Conservation (phyloP, 495 filamentous ascomycete species). For the Parathielavia appendiculata region DNA sequence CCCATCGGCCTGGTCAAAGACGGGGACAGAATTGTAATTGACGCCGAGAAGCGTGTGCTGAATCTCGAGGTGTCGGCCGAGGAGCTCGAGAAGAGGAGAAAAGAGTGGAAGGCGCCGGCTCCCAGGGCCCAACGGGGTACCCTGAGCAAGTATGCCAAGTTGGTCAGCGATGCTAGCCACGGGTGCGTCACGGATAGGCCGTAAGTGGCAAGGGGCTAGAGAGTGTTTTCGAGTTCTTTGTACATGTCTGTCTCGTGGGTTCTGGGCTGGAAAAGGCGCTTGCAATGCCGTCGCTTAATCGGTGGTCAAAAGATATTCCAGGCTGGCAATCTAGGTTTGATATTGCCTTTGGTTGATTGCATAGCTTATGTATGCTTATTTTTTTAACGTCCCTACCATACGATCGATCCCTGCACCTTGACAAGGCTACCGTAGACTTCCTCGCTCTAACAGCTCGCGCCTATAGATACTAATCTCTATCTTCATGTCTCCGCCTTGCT, state of each 20-base stretch:
- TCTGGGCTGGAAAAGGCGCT: conserved; percentile 13
- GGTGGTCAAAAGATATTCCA: conserved; percentile 12
- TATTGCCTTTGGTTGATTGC: neutral
- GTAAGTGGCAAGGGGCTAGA: neutral
- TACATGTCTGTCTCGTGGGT: conserved; percentile 18
- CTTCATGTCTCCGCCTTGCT: no score
- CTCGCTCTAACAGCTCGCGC: neutral
- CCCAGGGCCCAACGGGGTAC: conserved; percentile 68
- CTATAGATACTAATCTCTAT: no score
- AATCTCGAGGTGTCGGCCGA: conserved; percentile 54
- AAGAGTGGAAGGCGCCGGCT: conserved; percentile 60
- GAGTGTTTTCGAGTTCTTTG: neutral
- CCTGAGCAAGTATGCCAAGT: conserved; percentile 66
- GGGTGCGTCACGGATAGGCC: conserved; percentile 70
- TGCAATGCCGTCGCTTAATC: neutral
- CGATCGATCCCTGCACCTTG: no score
- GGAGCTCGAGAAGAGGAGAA: conserved; percentile 61
- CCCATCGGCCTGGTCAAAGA: conserved; percentile 64
- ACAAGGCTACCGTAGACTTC: no score
- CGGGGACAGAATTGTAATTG: conserved; percentile 65
- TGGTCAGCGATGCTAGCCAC: conserved; percentile 69
- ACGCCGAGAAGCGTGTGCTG: conserved; percentile 60
- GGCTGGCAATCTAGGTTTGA: conserved; percentile 8
- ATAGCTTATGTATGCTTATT: neutral
- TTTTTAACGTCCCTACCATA: neutral